phyloP scores from a whole-genome alignment of 768 basidiomycete species.

The Plicaturopsis crispa region DNA sequence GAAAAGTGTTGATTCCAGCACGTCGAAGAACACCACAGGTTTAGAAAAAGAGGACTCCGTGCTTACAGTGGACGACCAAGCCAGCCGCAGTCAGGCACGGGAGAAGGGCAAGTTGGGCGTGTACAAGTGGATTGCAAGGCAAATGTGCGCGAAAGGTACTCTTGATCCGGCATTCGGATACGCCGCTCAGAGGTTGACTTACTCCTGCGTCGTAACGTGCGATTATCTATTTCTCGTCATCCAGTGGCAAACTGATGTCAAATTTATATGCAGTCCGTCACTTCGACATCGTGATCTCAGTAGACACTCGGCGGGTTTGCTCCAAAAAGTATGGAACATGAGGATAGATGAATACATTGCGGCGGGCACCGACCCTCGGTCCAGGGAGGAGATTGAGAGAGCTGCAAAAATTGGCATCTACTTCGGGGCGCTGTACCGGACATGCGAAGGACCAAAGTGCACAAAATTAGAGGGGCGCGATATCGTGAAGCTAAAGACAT shows the following conservation, averaged over 20 bases:
- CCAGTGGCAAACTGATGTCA: no score
- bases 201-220: no score
- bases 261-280: no score
- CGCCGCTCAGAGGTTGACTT: no score
- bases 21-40: background rate
- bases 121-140: background rate
- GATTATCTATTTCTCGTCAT: no score
- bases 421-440: background rate
- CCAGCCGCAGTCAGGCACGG: background rate
- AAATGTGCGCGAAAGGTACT: background rate
- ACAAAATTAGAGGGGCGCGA: background rate
- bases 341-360: background rate
- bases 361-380: background rate
- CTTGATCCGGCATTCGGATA: background rate
- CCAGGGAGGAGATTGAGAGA: background rate
- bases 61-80: no score
- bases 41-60: background rate
- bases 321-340: background rate
- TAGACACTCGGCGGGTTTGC: no score
- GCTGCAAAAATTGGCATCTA: background rate
- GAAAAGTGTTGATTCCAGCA: background rate
- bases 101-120: no score
- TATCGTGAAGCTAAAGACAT: background rate
- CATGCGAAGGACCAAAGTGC: background rate
- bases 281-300: no score